Evolutionary conservation across 441 rosid species (phyloP).

Genomic region (Croton laevigatus): DNA sequence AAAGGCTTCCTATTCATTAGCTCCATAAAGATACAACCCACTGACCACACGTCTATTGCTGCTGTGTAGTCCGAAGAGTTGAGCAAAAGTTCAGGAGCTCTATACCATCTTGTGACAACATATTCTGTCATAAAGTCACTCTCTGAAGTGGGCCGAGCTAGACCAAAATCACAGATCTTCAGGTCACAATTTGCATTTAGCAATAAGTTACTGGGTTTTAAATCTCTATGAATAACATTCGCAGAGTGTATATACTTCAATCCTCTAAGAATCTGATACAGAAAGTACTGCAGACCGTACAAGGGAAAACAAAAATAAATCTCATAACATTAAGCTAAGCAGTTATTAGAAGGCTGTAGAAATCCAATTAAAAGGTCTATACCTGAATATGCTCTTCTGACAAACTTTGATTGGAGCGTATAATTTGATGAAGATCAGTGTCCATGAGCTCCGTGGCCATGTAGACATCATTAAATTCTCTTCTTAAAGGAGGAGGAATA

Average conservation of each 20-base stretch:
- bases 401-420: conserved; percentile 79
- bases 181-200: conserved; percentile 89
- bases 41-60: conserved; percentile 93
- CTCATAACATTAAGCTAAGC: neutral
- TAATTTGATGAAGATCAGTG: conserved; percentile 93
- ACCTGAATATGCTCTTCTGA: conserved; percentile 99
- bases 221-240: conserved; percentile 85
- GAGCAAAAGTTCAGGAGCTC: conserved; percentile 80
- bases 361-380: conserved; percentile 12
- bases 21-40: conserved; percentile 88
- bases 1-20: conserved; percentile 80
- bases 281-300: conserved; percentile 63
- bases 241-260: conserved; percentile 96
- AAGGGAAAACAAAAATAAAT: conserved; percentile 2
- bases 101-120: conserved; percentile 96
- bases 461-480: conserved; percentile 84
- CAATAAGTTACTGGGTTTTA: conserved; percentile 90
- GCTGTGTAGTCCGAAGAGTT: conserved; percentile 82
- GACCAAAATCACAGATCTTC: conserved; percentile 93
- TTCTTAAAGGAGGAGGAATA: conserved; percentile 86
- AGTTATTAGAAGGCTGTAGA: neutral
- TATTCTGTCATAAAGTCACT: conserved; percentile 92
- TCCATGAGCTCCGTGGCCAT: conserved; percentile 89
- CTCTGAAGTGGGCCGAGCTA: conserved; percentile 72
- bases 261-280: conserved; percentile 93